phyloP scores from a whole-genome alignment of 805 yeast genomes.

The Sugiyamaella floridensis region DNA sequence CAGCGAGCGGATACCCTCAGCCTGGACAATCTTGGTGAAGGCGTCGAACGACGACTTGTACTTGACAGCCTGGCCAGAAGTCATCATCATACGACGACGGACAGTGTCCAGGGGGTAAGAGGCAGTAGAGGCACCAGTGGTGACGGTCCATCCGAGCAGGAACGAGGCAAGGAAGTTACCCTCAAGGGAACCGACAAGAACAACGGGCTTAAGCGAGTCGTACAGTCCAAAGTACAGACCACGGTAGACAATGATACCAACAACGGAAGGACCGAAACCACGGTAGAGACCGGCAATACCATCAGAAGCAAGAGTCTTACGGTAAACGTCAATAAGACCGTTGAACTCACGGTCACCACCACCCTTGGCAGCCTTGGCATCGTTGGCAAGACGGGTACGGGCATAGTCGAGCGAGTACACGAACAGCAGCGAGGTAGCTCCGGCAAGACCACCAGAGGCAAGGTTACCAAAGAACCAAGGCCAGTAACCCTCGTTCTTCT shows the following conservation, averaged over 20 bases:
- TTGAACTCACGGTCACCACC: slow-evolving; percentile 91
- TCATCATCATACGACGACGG: slow-evolving; percentile 99
- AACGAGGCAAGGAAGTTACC: slow-evolving; percentile 93
- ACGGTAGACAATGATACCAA: slow-evolving; percentile 97
- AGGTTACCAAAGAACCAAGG: slow-evolving; percentile 95
- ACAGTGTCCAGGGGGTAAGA: slow-evolving; percentile 98
- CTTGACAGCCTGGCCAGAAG: slow-evolving; percentile 97
- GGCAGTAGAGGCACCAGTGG: slow-evolving; percentile 98
- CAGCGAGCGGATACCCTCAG: slow-evolving; percentile 88
- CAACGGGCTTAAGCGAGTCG: slow-evolving; percentile 94
- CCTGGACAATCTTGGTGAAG: slow-evolving; percentile 84
- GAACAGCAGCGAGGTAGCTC: slow-evolving; percentile 89
- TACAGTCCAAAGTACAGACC: slow-evolving; percentile 98
- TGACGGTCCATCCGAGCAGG: slow-evolving; percentile 95
- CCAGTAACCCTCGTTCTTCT: slow-evolving; percentile 91
- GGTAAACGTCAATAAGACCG: slow-evolving; percentile 95
- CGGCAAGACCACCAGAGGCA: slow-evolving; percentile 98
- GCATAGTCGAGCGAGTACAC: slow-evolving; percentile 97
- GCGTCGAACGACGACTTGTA: slow-evolving; percentile 93
- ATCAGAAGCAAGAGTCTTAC: slow-evolving; percentile 88
- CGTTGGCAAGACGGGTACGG: slow-evolving; percentile 98
- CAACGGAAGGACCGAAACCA: slow-evolving; percentile 98
- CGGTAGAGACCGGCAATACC: slow-evolving; percentile 98
- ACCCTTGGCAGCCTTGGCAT: slow-evolving; percentile 81
- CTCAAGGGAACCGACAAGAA: slow-evolving; percentile 88